Conservation (phyloP, 202 grass and related monocot genomes). For the Carex sylvatica region DNA sequence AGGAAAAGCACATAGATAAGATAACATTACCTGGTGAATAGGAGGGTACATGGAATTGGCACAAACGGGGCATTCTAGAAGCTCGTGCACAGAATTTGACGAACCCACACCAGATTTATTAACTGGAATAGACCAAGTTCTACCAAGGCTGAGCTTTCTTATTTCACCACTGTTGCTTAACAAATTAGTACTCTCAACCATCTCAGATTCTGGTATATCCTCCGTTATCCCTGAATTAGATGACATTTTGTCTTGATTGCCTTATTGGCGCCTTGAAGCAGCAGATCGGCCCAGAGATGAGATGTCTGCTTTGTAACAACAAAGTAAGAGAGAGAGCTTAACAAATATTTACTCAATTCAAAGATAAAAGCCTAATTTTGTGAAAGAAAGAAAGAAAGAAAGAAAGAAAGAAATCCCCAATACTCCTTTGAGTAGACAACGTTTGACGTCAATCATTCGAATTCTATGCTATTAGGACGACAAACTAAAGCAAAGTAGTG, state of each 20-base stretch:
- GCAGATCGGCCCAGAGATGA: neutral
- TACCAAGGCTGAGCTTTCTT: slow-evolving; percentile 25
- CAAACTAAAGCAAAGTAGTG: neutral
- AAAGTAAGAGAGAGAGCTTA: neutral
- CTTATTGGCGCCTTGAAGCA: neutral
- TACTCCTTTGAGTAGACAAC: neutral
- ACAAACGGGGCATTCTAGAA: slow-evolving; percentile 30
- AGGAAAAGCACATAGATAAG: neutral
- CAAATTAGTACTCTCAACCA: slow-evolving; percentile 12
- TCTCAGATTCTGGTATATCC: slow-evolving; percentile 28
- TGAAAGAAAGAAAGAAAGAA: neutral
- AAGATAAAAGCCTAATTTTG: slow-evolving; percentile 2
- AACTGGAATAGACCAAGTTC: slow-evolving; percentile 29
- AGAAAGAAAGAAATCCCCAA: neutral
- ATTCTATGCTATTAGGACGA: neutral
- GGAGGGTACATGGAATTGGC: slow-evolving; percentile 95
- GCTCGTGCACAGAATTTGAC: slow-evolving; percentile 29
- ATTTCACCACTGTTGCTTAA: slow-evolving; percentile 15
- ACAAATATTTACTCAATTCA: neutral
- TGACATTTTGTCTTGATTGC: slow-evolving; percentile 17
- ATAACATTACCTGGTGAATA: slow-evolving; percentile 68
- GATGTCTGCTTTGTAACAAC: neutral
- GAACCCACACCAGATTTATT: slow-evolving; percentile 28
- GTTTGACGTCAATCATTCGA: neutral
- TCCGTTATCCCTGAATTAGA: slow-evolving; percentile 26